Evolutionary conservation across 352 stramenopile species (phyloP).

Genomic region (Pythium dissotocum): DNA sequence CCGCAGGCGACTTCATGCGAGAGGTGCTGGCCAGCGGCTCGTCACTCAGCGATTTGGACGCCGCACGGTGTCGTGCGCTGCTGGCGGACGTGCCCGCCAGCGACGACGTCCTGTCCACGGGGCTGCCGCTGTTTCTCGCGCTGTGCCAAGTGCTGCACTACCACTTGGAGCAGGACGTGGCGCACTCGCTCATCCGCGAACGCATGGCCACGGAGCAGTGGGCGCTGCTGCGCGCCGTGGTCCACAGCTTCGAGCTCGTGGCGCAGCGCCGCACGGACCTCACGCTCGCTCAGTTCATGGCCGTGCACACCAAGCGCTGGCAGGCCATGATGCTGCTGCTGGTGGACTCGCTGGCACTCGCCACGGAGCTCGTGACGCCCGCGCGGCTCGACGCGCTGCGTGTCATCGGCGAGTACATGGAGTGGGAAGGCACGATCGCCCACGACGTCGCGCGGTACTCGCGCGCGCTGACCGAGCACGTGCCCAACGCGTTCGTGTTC

Average conservation of each 20-base stretch:
- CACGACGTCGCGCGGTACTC: conserved; percentile 75
- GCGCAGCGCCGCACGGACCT: conserved; percentile 21
- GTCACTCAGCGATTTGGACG: conserved; percentile 43
- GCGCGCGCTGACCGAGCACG: conserved; percentile 58
- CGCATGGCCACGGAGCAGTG: conserved; percentile 64
- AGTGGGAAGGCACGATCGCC: conserved; percentile 84
- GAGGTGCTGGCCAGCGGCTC: conserved; percentile 37
- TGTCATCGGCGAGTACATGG: conserved; percentile 79
- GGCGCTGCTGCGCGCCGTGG: conserved; percentile 37
- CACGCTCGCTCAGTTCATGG: conserved; percentile 57
- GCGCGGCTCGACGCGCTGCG: conserved; percentile 60
- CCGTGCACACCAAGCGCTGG: conserved; percentile 76
- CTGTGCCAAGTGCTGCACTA: conserved; percentile 85
- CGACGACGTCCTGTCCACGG: conserved; percentile 68
- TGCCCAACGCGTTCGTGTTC: conserved; percentile 77
- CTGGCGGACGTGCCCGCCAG: conserved; percentile 48
- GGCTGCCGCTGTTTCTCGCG: conserved; percentile 72
- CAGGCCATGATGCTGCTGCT: conserved; percentile 80
- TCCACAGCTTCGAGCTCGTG: conserved; percentile 62
- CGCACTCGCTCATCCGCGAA: conserved; percentile 54
- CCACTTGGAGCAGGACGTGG: conserved; percentile 83
- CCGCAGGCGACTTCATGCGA: conserved; percentile 56
- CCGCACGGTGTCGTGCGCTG: conserved; percentile 43
- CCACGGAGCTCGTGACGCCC: conserved; percentile 56
- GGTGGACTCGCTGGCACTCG: conserved; percentile 69